These are phyloP conservation scores for Deuterostichococcus epilithicus DNA, from an alignment of 139 green algal genomes.

Conservation along the genomic window DNA sequence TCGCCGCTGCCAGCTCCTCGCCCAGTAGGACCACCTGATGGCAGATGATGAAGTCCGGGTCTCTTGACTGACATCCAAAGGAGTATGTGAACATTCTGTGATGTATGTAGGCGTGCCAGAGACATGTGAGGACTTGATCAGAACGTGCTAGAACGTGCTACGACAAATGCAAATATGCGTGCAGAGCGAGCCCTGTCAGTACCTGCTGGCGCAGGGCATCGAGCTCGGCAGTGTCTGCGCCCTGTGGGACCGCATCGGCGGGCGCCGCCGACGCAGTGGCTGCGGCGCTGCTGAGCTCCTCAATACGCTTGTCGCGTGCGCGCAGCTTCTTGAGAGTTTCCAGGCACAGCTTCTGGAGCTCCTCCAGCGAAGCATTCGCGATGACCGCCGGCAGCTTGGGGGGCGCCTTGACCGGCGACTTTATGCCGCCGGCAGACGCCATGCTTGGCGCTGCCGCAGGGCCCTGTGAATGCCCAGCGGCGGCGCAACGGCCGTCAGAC, in stretches of 20 bases:
- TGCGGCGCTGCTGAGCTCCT: slow-evolving; percentile 13
- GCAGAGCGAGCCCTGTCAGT: too few relatives aligned
- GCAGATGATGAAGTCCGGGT: too few relatives aligned
- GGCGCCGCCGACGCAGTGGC: background rate
- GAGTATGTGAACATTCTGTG: too few relatives aligned
- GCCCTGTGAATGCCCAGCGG: too few relatives aligned
- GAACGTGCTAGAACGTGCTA: too few relatives aligned
- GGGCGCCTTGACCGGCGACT: background rate
- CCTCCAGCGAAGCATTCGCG: slow-evolving; percentile 23
- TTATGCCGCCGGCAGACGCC: background rate
- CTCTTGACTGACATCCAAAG: too few relatives aligned
- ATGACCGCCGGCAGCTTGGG: slow-evolving; percentile 24
- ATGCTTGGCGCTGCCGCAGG: too few relatives aligned
- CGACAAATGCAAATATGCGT: background rate
- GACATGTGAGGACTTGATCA: too few relatives aligned
- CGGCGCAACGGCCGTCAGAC: too few relatives aligned
- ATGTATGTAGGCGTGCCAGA: too few relatives aligned
- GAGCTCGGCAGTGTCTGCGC: background rate
- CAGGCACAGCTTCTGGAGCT: slow-evolving; percentile 24
- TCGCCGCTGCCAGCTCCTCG: background rate
- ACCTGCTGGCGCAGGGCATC: slow-evolving; percentile 4
- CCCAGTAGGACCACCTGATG: background rate
- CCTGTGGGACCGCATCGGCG: too few relatives aligned
- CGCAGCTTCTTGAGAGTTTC: slow-evolving; percentile 31
- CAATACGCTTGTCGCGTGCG: slow-evolving; percentile 34